A percentile compares a stretch with the other conserved stretches of the same genome.
phyloP scores from a whole-genome alignment of 1,139 yeast genomes.

The Suhomyces wounanorum region DNA sequence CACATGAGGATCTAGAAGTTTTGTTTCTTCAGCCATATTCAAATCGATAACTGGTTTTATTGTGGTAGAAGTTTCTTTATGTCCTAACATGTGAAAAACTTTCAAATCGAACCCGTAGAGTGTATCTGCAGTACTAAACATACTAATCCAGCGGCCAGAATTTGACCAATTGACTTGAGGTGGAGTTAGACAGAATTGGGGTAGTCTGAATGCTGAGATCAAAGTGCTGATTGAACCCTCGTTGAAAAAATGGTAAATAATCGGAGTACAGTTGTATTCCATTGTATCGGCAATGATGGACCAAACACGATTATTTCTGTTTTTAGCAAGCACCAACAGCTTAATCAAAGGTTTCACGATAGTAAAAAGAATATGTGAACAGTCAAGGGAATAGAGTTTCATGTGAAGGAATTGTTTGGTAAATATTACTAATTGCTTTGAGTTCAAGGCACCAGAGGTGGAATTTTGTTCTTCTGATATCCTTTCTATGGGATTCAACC shows the following conservation, averaged over 20 bases:
- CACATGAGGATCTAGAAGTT: neutral
- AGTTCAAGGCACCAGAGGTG: slow-evolving; percentile 30
- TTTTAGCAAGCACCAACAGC: slow-evolving; percentile 22
- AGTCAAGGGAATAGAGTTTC: slow-evolving; percentile 41
- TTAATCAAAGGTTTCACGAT: slow-evolving; percentile 32
- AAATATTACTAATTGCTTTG: slow-evolving; percentile 38
- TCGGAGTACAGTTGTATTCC: slow-evolving; percentile 23
- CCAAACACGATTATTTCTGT: slow-evolving; percentile 28
- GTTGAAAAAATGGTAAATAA: slow-evolving; percentile 38
- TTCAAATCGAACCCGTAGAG: slow-evolving; percentile 35
- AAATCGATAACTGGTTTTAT: slow-evolving; percentile 4
- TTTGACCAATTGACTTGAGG: slow-evolving; percentile 35
- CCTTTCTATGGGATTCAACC: slow-evolving; percentile 28
- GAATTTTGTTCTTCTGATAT: slow-evolving; percentile 16
- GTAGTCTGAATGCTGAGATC: slow-evolving; percentile 10
- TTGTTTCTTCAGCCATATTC: slow-evolving; percentile 1
- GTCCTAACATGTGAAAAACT: slow-evolving; percentile 31
- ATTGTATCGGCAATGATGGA: slow-evolving; percentile 24
- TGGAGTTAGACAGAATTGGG: slow-evolving; percentile 14
- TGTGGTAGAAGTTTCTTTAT: slow-evolving; percentile 1
- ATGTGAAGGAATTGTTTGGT: slow-evolving; percentile 30
- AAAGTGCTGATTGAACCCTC: slow-evolving; percentile 34
- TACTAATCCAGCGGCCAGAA: slow-evolving; percentile 39
- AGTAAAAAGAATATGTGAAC: slow-evolving; percentile 36
- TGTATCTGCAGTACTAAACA: slow-evolving; percentile 26